A percentile compares a stretch with the other conserved stretches of the same genome.
These are phyloP conservation scores for Pseudopyrenochaeta lycopersici DNA, from an alignment of 2,329 filamentous ascomycete species.

Conservation along the genomic window DNA sequence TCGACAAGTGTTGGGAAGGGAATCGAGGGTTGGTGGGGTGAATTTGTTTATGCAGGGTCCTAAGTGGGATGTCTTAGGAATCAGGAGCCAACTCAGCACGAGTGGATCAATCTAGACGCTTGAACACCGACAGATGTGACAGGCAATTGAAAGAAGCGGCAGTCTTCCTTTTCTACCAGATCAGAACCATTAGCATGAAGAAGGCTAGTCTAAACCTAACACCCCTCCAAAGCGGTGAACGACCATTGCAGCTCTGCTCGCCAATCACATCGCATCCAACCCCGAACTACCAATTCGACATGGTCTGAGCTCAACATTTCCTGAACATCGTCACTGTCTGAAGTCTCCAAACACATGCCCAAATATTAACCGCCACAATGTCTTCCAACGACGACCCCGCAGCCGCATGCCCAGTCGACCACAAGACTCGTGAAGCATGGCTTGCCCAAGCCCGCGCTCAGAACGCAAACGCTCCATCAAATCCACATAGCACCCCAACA, in stretches of 20 bases:
- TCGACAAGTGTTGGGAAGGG: conserved; percentile 9
- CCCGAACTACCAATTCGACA: conserved; percentile 15
- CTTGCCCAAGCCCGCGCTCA: conserved; percentile 71
- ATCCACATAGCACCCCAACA: conserved; percentile 24
- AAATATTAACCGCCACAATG: conserved; percentile 24
- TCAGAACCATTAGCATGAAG: neutral
- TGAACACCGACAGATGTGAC: neutral
- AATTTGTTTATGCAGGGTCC: conserved; percentile 43
- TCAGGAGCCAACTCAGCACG: conserved; percentile 1
- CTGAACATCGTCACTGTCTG: conserved; percentile 27
- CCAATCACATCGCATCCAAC: conserved; percentile 29
- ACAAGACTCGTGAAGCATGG: conserved; percentile 88
- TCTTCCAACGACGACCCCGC: conserved; percentile 44
- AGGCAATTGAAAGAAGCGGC: neutral
- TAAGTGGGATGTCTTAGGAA: conserved; percentile 10
- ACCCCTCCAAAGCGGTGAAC: conserved; percentile 21
- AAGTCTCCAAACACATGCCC: conserved; percentile 8
- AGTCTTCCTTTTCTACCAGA: too few relatives aligned
- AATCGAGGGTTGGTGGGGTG: conserved; percentile 28
- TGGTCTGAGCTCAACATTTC: conserved; percentile 36
- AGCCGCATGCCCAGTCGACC: conserved; percentile 81
- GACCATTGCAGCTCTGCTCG: conserved; percentile 3
- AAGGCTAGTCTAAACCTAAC: conserved; percentile 11
- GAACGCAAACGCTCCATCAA: conserved; percentile 27
- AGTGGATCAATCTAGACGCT: neutral